Conservation (phyloP, 306 rosid genomes). For the Hylodesmum podocarpum region DNA sequence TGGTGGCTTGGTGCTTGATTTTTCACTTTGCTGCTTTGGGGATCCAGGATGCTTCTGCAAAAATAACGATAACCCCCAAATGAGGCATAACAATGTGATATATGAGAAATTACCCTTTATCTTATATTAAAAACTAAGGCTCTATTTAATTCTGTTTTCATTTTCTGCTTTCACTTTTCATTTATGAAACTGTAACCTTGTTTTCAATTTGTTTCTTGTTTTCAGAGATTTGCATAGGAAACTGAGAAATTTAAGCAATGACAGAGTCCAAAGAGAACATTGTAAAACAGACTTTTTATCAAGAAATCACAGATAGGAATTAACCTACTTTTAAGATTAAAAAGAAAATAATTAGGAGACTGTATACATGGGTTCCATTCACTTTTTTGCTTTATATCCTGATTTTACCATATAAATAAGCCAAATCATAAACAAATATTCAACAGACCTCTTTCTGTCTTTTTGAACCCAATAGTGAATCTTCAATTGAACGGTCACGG, state of each 20-base stretch:
- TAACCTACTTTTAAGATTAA: constrained; percentile 6
- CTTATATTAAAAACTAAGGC: constrained; percentile 9
- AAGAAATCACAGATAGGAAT: background rate
- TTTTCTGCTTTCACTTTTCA: too few relatives aligned
- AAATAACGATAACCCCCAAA: constrained; percentile 28
- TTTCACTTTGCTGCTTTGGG: constrained; percentile 70
- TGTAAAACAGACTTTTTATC: background rate
- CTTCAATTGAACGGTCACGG: constrained; percentile 94
- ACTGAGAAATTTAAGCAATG: constrained; percentile 14
- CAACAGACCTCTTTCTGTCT: constrained; percentile 77
- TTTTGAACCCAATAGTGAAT: constrained; percentile 83
- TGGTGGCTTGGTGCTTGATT: constrained; percentile 75
- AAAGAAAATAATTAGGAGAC: background rate
- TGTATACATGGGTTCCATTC: background rate
- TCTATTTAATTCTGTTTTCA: too few relatives aligned
- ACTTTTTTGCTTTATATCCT: constrained; percentile 9
- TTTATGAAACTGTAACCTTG: too few relatives aligned
- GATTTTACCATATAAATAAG: constrained; percentile 25
- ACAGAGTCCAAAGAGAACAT: constrained; percentile 15
- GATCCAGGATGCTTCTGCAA: constrained; percentile 82
- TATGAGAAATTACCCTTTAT: background rate
- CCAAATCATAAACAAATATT: constrained; percentile 16
- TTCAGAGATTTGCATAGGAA: too few relatives aligned
- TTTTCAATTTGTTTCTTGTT: too few relatives aligned
- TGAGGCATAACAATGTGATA: constrained; percentile 2